Percentiles rank a stretch among this genome's conserved stretches.
These are phyloP conservation scores for Silene conica DNA, from an alignment of 148 eudicot species.

Conservation along the genomic window DNA sequence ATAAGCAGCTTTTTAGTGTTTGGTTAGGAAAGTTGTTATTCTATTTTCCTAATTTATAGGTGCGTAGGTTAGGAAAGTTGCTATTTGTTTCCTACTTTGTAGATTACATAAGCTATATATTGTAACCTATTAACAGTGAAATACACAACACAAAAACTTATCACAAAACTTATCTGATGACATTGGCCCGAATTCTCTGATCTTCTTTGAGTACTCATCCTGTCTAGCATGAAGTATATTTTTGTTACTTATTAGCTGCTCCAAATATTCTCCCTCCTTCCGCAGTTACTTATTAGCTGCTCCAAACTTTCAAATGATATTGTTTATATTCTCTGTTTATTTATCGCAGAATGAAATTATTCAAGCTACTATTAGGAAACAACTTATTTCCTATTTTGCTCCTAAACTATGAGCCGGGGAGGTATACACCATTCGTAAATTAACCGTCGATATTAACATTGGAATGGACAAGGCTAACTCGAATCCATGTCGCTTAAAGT, in stretches of 20 bases:
- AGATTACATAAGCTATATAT: too few species aligned
- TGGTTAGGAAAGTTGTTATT: too few species aligned
- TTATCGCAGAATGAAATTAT: not conserved
- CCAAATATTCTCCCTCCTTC: constrained; percentile 46
- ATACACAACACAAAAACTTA: too few species aligned
- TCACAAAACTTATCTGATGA: too few species aligned
- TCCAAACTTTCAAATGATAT: too few species aligned
- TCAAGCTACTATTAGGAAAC: not conserved
- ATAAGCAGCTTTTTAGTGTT: too few species aligned
- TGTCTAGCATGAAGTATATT: constrained; percentile 77
- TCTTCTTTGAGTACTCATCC: constrained; percentile 93
- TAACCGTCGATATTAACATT: not conserved
- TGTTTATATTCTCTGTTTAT: too few species aligned
- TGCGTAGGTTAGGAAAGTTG: too few species aligned
- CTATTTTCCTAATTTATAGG: too few species aligned
- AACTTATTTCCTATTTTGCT: not conserved
- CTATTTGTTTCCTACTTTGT: too few species aligned
- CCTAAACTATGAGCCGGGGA: not conserved
- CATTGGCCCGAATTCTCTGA: constrained; percentile 84
- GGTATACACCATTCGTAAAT: not conserved
- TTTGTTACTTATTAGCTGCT: constrained; percentile 73
- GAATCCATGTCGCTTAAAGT: not conserved
- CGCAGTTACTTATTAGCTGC: constrained; percentile 56
- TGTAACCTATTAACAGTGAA: too few species aligned
- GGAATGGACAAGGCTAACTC: not conserved